Percentiles rank a stretch among this genome's conserved stretches.
These are phyloP conservation scores for Metarhizium humberi DNA, from an alignment of 2,329 filamentous ascomycete species.

Conservation along the genomic window DNA sequence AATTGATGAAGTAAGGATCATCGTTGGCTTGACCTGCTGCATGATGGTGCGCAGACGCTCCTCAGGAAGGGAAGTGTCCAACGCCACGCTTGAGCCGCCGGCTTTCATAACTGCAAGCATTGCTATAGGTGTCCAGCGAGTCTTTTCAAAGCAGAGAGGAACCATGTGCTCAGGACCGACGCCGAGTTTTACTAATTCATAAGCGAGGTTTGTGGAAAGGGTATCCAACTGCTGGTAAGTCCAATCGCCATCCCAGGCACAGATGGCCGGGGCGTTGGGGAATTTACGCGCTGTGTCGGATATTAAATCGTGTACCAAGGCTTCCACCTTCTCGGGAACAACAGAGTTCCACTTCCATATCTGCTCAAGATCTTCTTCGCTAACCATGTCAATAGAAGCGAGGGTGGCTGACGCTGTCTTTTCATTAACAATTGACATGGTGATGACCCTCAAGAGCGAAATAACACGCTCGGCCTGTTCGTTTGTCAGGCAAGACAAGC, in stretches of 20 bases:
- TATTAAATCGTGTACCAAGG: background rate
- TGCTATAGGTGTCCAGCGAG: slow-evolving; percentile 9
- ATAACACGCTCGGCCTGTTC: background rate
- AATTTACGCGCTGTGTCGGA: background rate
- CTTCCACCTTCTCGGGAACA: background rate
- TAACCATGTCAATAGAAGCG: background rate
- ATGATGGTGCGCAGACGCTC: background rate
- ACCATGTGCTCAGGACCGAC: background rate
- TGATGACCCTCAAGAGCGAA: background rate
- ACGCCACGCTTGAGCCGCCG: slow-evolving; percentile 15
- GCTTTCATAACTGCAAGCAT: slow-evolving; percentile 17
- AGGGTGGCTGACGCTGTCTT: background rate
- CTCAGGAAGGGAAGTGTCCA: slow-evolving; percentile 12
- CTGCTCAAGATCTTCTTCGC: background rate
- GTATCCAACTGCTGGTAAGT: slow-evolving; percentile 6
- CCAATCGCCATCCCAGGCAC: slow-evolving; percentile 4
- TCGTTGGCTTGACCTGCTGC: background rate
- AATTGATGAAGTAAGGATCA: slow-evolving; percentile 6
- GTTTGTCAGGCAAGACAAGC: background rate
- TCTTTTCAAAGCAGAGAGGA: slow-evolving; percentile 10
- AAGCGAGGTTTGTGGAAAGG: background rate
- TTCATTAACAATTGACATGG: background rate
- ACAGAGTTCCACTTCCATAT: background rate
- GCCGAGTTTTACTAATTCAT: background rate
- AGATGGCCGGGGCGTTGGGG: slow-evolving; percentile 1